Evolutionary conservation across 2,329 filamentous ascomycete genomes (phyloP), one percentile per base, ranked within the genome.

Genomic region (Fusarium sp.): DNA sequence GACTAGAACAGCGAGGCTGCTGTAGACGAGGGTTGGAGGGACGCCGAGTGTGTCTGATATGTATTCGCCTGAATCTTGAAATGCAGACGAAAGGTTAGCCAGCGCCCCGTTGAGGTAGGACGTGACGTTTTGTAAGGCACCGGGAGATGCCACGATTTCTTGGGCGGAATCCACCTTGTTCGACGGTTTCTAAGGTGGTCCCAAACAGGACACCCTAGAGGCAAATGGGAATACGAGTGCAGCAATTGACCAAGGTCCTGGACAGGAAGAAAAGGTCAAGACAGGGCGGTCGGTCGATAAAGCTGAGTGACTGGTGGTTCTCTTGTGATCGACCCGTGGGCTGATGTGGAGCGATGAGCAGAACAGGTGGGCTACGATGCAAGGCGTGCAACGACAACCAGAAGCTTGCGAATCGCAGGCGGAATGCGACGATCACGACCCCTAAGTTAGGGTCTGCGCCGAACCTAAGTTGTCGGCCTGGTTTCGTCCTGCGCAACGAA

Each of bases 111-210:
- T 85, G 75, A 90, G 78, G 79, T 88, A 88, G 76, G 84, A 85
- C 75, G 83, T 84, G 78, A 87, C 83, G 81, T 86, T 88, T 82
- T 86, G 86, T 78, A 88, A 80, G 82, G 86, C 88, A 88, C 87
- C 87, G 80, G 85, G 84, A 77, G 87, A 88, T 86, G 87, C 88
- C 86, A 85, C 82, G 77, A 82, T 77, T 78, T 80, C 81, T 80
- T 85, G 83, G 81, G 81, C 80, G 79, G 87, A 89, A 88, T 87
- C 87, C 87, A 89, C 86, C 80, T 89, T 89, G 86, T 66, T 80
- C 82, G 81, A 78, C 76, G 73, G 72, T 73, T 66, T 75, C 67
- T 73, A 78, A 77, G 78, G 76, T 79, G 76, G 66, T 76, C 78
- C 76, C 68, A 60, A 63, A 73, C 68, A 80, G 78, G 78, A 77